Conservation (phyloP, 352 stramenopile genomes). For the Phytophthora pseudosyringae region DNA sequence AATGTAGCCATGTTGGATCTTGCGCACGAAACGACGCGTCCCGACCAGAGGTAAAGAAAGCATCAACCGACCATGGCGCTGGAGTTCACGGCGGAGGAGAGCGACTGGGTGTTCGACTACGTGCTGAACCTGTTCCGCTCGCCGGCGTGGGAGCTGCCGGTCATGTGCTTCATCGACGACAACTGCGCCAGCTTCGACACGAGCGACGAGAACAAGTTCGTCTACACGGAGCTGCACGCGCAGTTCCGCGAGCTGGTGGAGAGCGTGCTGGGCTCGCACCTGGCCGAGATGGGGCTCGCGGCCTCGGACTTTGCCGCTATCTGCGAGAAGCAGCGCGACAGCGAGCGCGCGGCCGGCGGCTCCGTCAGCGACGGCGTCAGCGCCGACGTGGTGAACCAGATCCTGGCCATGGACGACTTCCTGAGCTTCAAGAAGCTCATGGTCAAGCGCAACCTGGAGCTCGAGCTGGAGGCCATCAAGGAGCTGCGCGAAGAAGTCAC, state of each 20-base stretch:
- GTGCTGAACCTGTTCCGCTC: constrained; percentile 90
- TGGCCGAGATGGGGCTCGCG: constrained; percentile 89
- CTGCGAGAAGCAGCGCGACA: constrained; percentile 71
- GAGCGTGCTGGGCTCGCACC: constrained; percentile 71
- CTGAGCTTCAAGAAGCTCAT: constrained; percentile 94
- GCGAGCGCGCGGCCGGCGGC: constrained; percentile 28
- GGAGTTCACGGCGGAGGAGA: constrained; percentile 67
- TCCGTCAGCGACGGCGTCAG: constrained; percentile 49
- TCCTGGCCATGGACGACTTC: constrained; percentile 92
- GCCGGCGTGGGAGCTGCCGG: constrained; percentile 83
- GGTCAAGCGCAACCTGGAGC: constrained; percentile 91
- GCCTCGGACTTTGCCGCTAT: constrained; percentile 83
- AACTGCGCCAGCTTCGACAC: constrained; percentile 90
- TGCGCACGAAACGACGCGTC: constrained; percentile 38
- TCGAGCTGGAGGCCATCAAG: constrained; percentile 90
- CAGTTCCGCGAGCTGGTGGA: constrained; percentile 88
- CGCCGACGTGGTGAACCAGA: constrained; percentile 85
- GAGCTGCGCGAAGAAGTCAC: constrained; percentile 69
- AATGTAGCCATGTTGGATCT: constrained; percentile 40
- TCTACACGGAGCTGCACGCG: constrained; percentile 85
- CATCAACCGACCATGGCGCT: constrained; percentile 15
- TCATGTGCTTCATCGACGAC: constrained; percentile 92
- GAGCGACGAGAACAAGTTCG: constrained; percentile 91
- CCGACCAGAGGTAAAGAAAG: too few relatives aligned
- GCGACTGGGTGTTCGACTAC: constrained; percentile 91